Evolutionary conservation across 2,329 filamentous ascomycete species (phyloP), one percentile per base, ranked within the genome.

Genomic region (Phialophora expanda): DNA sequence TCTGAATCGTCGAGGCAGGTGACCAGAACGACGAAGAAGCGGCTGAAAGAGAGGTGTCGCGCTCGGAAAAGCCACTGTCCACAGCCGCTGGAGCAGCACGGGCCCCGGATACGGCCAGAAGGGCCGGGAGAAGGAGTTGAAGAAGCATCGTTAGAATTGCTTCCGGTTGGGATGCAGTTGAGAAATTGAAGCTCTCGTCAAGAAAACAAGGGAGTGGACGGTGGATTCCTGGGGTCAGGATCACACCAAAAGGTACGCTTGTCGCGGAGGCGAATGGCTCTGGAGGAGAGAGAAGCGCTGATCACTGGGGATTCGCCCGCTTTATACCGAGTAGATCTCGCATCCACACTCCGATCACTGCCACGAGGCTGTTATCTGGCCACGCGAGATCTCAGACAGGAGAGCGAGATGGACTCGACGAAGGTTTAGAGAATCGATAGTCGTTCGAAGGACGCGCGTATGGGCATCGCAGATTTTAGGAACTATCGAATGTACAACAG

Each of bases 1-100:
- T 76, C 41, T 62, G 60, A 68, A 56, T 61, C 59, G 58, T 70
- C 51, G 62, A 70, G 34, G 55, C 64, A 26, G 46, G 70, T 34
- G 38, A 60, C 64, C 54, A 73, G 28, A 65, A 59, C 8, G 24
- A 26, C 34, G 56, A 64, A 22, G 51, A 8, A 11, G 58, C 41
- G 14, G 62, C 41, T 5, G 60, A 44, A 44, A 44, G 20, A 4
- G 61, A 46, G 38, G 72, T 11, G 22, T n/a, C 61, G 12, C 66
- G 64, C 41, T 69, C 60, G n/a, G 56, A 38, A 9, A 66, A 59
- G 30, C 7, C 58, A 44, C 64, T 41, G 28, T 66, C 66, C 22
- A 44, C 41, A 5, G 65, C n/a, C 12, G 62, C 59, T 54, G 67
- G 65, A 17, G 65, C 62, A 20, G 65, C 67, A 2, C 44, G 59